A percentile compares a stretch with the other conserved stretches of the same genome.
These are phyloP conservation scores for Myxozyma lipomycoides DNA, from an alignment of 805 yeast species.

Conservation along the genomic window DNA sequence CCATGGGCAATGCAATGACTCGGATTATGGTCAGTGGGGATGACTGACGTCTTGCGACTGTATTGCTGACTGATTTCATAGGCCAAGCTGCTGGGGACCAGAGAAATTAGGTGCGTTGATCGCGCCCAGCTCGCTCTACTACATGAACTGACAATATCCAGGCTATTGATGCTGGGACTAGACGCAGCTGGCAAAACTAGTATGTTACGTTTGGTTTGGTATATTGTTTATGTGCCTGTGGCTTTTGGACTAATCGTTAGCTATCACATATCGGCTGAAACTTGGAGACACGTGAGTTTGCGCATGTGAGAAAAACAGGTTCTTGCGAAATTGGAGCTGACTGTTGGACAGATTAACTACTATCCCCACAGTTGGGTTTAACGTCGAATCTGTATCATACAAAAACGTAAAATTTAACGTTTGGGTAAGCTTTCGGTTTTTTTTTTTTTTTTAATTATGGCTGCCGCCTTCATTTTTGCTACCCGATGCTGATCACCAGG, in stretches of 20 bases:
- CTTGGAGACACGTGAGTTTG: conserved; percentile 17
- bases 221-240: too few relatives aligned
- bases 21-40: background rate
- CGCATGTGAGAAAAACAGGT: background rate
- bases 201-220: conserved; percentile 28
- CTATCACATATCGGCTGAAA: conserved; percentile 71
- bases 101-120: conserved; percentile 18
- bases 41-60: background rate
- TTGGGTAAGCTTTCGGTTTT: conserved; percentile 45
- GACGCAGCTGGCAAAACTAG: conserved; percentile 75
- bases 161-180: conserved; percentile 82
- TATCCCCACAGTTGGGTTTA: conserved; percentile 67
- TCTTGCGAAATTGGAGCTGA: background rate
- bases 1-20: background rate
- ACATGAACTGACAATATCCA: too few relatives aligned
- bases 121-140: background rate
- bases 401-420: conserved; percentile 78
- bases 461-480: background rate
- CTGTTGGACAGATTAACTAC: conserved; percentile 50
- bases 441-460: background rate
- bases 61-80: conserved; percentile 3
- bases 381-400: conserved; percentile 79
- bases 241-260: conserved; percentile 6
- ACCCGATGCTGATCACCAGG: conserved; percentile 42
- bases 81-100: conserved; percentile 18